Base-by-base conservation (phyloP, 441 rosid species). In the Eutrema salsugineum region DNA sequence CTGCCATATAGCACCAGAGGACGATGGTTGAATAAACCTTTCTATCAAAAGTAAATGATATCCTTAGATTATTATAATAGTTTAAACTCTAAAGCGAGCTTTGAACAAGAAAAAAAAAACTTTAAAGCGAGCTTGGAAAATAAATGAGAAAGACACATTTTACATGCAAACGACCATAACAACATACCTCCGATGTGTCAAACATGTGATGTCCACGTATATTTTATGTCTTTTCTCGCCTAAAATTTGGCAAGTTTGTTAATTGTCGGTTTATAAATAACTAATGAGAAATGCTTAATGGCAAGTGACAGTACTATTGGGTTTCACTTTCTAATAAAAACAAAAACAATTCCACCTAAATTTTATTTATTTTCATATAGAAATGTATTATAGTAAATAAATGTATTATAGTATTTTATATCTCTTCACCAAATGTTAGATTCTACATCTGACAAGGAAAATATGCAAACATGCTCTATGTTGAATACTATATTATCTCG, bases 121-220 rank as follows among this genome's bases (percentile, higher is more conserved):
- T 59, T 60, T 8, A 56, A 48, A 40, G 32, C 12, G 53, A 32
- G 60, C 50, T 50, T 40, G 33, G 0, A 53, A 53, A 53, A 24
- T 11, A 68, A 68, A 51, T 11, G 69, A 59, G 48, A 32, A 66
- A 5, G 78, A 24, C 50, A 61, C 73, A 51, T 75, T 75, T 59
- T 75, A 60, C 78, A 75, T 75, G 73, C 78, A 60, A 60, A 60
- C 42, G 68, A 73, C 55, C 50, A 42, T 43, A 32, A 60, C 49
- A 30, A 60, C 50, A 58, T 19, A 66, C 46, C 55, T 53, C 62
- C 32, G 66, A 73, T 49, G 78, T 75, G 58, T 27, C 78, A 44
- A 75, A 60, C 69, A 75, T 68, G 78, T 68, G 78, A 68, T 61
- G 58, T 59, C 68, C 68, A 73, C 72, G 55, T 66, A 65, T 39